phyloP scores from a whole-genome alignment of 495 filamentous ascomycete species.

The Choiromyces venosus region DNA sequence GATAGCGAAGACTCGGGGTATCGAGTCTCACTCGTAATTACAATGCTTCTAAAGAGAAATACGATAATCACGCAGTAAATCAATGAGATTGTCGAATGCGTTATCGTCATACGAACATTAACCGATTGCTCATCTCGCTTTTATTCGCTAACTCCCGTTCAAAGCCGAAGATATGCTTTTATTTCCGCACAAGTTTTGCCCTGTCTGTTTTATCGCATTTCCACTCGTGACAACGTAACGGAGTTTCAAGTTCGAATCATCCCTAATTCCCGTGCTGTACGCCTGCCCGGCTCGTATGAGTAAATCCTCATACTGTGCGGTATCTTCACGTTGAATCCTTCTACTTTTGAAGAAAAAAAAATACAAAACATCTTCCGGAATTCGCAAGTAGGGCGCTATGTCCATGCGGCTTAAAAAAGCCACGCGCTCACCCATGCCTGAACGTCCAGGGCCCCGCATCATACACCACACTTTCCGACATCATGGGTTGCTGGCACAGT shows the following conservation, averaged over 20 bases:
- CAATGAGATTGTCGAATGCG: not conserved
- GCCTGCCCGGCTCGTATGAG: not conserved
- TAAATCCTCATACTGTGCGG: not conserved
- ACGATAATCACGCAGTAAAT: not conserved
- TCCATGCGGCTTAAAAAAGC: not conserved
- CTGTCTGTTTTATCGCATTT: not conserved
- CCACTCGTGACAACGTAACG: not conserved
- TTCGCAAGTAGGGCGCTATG: not conserved
- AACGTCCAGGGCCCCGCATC: not conserved
- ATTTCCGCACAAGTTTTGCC: not conserved
- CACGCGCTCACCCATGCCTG: not conserved
- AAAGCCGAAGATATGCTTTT: not conserved
- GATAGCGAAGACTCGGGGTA: not conserved
- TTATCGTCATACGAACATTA: not conserved
- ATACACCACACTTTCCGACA: not conserved
- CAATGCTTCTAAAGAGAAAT: not conserved
- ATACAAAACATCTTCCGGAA: not conserved
- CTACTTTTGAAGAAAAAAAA: not conserved
- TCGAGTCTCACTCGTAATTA: not conserved
- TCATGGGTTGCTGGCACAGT: not conserved
- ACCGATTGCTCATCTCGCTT: not conserved
- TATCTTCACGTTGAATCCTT: not conserved
- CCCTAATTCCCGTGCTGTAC: not conserved
- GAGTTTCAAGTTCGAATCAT: not conserved
- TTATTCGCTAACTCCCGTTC: not conserved